These are phyloP conservation scores for Dendrobium officinale DNA, from an alignment of 106 monocot genomes.

Conservation along the genomic window DNA sequence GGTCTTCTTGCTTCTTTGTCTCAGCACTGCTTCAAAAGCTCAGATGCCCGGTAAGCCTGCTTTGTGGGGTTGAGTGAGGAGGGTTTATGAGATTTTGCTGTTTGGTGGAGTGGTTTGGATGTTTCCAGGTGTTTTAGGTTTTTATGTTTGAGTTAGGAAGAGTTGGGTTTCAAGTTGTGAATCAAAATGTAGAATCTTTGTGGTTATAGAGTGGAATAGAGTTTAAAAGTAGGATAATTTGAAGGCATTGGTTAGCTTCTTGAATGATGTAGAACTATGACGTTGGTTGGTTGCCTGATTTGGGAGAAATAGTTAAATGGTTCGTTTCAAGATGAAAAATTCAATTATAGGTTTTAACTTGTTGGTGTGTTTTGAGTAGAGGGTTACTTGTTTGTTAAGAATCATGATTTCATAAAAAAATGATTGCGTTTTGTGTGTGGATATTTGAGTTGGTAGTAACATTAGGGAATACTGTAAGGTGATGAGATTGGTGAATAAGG, in stretches of 20 bases:
- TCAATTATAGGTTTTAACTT: neutral
- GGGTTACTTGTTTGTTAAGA: too few relatives aligned
- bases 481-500: neutral
- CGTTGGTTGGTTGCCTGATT: neutral
- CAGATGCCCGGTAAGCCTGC: constrained; percentile 37
- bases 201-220: neutral
- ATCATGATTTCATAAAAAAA: neutral
- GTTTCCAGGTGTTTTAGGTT: neutral
- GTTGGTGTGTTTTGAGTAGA: neutral
- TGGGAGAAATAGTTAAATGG: neutral
- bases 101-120: neutral
- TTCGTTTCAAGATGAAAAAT: neutral
- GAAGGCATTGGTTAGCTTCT: too few relatives aligned
- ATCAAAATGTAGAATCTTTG: neutral
- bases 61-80: neutral
- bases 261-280: too few relatives aligned
- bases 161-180: neutral
- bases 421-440: neutral
- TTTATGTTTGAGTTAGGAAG: neutral
- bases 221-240: neutral
- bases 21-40: constrained; percentile 15
- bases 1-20: constrained; percentile 15
- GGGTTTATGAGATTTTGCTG: neutral
- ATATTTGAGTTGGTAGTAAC: neutral
- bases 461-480: neutral